Conservation (phyloP, 2,329 filamentous ascomycete species). For the Arthrocladium fulminans region DNA sequence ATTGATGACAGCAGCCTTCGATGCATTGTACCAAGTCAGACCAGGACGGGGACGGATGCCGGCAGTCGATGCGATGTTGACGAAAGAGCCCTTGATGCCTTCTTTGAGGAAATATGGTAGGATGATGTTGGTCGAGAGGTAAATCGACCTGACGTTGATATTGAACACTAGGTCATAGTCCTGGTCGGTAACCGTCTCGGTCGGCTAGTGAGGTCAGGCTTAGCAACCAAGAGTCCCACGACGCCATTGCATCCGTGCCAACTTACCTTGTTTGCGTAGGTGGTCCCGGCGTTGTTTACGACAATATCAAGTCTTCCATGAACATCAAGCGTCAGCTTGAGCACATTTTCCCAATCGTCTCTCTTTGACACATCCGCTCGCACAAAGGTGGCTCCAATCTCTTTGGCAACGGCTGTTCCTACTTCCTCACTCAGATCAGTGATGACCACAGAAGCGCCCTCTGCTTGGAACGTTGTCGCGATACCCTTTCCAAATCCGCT, state of each 20-base stretch:
- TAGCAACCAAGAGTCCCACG: not conserved
- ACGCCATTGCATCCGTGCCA: not conserved
- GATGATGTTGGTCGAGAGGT: constrained; percentile 17
- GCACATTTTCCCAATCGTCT: constrained; percentile 26
- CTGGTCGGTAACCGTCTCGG: constrained; percentile 35
- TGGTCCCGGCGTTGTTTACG: constrained; percentile 44
- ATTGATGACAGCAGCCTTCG: constrained; percentile 57
- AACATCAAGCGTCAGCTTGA: constrained; percentile 32
- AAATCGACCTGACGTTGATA: constrained; percentile 31
- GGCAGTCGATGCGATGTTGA: constrained; percentile 18
- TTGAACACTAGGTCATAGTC: constrained; percentile 43
- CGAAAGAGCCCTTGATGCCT: constrained; percentile 15
- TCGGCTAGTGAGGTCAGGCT: constrained; percentile 22
- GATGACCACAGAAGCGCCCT: constrained; percentile 32
- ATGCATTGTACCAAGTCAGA: constrained; percentile 42
- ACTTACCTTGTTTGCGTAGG: constrained; percentile 34
- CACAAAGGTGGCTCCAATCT: constrained; percentile 15
- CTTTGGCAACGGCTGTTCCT: constrained; percentile 15
- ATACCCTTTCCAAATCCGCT: constrained; percentile 37
- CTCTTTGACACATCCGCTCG: constrained; percentile 18
- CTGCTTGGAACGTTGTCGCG: constrained; percentile 29
- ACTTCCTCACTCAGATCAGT: constrained; percentile 18
- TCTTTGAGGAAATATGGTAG: constrained; percentile 19
- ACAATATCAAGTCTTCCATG: constrained; percentile 43
- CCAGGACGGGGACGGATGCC: constrained; percentile 18